Conservation (phyloP, 805 yeast species). For the Candida morakotiae region DNA sequence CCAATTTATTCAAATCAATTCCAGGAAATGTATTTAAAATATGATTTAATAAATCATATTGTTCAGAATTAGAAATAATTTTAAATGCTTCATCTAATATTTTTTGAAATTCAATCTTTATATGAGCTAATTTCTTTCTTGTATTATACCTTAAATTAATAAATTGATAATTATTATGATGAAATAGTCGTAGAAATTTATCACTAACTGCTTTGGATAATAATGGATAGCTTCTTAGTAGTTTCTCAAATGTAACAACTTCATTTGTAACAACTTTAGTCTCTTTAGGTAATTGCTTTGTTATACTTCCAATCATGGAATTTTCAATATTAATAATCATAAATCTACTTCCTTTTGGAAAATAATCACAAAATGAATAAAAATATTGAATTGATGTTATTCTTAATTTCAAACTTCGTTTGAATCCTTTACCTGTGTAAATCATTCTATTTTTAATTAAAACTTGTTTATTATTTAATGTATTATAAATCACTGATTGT, state of each 20-base stretch:
- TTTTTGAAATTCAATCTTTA: slow-evolving; percentile 26
- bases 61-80: slow-evolving; percentile 34
- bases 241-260: slow-evolving; percentile 29
- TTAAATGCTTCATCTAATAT: slow-evolving; percentile 32
- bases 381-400: slow-evolving; percentile 47
- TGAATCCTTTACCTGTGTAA: slow-evolving; percentile 58
- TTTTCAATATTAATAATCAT: slow-evolving; percentile 55
- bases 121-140: slow-evolving; percentile 20
- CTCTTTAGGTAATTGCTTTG: not conserved
- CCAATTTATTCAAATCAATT: slow-evolving; percentile 46
- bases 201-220: slow-evolving; percentile 37
- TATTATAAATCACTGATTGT: slow-evolving; percentile 43
- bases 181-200: slow-evolving; percentile 34
- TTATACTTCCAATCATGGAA: slow-evolving; percentile 45
- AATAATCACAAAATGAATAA: slow-evolving; percentile 53
- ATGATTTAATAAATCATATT: slow-evolving; percentile 25
- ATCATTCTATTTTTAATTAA: slow-evolving; percentile 52
- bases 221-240: slow-evolving; percentile 35
- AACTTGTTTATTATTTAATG: slow-evolving; percentile 55
- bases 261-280: not conserved
- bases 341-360: slow-evolving; percentile 53
- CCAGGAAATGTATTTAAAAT: slow-evolving; percentile 31
- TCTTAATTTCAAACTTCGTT: slow-evolving; percentile 36
- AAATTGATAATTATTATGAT: slow-evolving; percentile 35
- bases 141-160: slow-evolving; percentile 27